These are phyloP conservation scores for Talaromyces sp. DNA, from an alignment of 2,329 filamentous ascomycete genomes.

Conservation along the genomic window DNA sequence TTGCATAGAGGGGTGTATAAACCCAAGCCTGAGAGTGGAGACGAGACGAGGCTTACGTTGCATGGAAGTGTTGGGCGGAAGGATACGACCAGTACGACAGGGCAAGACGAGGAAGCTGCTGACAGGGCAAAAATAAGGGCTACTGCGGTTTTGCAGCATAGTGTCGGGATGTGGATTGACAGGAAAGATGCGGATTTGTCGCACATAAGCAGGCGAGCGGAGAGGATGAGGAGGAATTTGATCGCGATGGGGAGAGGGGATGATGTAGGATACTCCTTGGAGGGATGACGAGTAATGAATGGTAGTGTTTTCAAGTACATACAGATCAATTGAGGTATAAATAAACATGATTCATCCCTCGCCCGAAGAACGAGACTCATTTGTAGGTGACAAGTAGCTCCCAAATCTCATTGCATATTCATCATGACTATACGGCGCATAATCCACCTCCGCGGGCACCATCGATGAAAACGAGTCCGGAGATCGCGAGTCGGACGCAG, in stretches of 20 bases:
- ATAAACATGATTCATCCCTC: slow-evolving; percentile 2
- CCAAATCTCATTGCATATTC: background rate
- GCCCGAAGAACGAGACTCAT: slow-evolving; percentile 1
- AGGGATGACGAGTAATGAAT: slow-evolving; percentile 8
- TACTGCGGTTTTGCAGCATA: slow-evolving; percentile 46
- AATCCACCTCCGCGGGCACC: background rate
- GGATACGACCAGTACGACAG: slow-evolving; percentile 18
- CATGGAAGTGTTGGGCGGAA: slow-evolving; percentile 44
- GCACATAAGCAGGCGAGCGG: slow-evolving; percentile 35
- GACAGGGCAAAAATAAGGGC: slow-evolving; percentile 39
- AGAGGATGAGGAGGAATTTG: slow-evolving; percentile 44
- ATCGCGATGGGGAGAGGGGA: slow-evolving; percentile 46
- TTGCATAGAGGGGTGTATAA: slow-evolving; percentile 50
- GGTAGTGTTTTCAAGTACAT: background rate
- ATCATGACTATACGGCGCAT: background rate
- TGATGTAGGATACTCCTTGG: slow-evolving; percentile 37
- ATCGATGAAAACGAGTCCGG: background rate
- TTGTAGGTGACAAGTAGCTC: background rate
- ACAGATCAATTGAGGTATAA: background rate
- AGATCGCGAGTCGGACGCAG: background rate
- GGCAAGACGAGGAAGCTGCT: slow-evolving; percentile 16
- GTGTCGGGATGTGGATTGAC: slow-evolving; percentile 44
- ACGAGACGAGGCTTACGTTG: slow-evolving; percentile 40
- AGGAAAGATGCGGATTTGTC: slow-evolving; percentile 40
- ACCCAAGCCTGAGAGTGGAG: slow-evolving; percentile 31